A percentile compares a stretch with the other conserved stretches of the same genome.
These are phyloP conservation scores for Poteriospumella lacustris DNA, from an alignment of 108 stramenopile species.

Conservation along the genomic window DNA sequence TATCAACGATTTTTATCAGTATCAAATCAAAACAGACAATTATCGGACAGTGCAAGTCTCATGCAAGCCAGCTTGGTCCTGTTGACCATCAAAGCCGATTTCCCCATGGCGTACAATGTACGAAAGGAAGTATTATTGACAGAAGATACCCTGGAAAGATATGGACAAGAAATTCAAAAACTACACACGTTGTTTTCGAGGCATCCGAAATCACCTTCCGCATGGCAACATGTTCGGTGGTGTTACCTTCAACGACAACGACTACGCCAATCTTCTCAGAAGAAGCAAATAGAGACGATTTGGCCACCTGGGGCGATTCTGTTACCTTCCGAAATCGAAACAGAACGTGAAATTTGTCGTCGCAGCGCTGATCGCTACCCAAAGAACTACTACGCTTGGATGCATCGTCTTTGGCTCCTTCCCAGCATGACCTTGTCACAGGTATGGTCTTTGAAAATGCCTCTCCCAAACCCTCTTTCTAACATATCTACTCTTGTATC, in stretches of 20 bases:
- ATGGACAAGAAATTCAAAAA: too few species aligned
- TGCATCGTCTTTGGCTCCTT: slow-evolving; percentile 11
- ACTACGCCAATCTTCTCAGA: too few species aligned
- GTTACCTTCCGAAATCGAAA: slow-evolving; percentile 1
- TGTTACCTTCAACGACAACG: neutral
- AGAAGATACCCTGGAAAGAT: too few species aligned
- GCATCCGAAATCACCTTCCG: slow-evolving; percentile 10
- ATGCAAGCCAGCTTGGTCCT: too few species aligned
- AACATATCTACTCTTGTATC: neutral
- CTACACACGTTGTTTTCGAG: neutral
- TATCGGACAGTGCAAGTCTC: too few species aligned
- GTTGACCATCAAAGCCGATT: neutral
- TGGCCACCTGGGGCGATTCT: neutral
- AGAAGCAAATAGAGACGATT: neutral
- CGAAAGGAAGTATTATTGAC: neutral
- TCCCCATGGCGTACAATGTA: neutral
- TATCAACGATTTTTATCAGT: too few species aligned
- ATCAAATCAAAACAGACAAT: too few species aligned
- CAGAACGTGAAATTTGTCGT: slow-evolving; percentile 8
- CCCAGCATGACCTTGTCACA: neutral
- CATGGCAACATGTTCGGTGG: neutral
- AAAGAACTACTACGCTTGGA: neutral
- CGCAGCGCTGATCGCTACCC: neutral
- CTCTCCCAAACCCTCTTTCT: neutral
- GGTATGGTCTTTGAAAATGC: neutral